Conservation (phyloP, 495 filamentous ascomycete genomes). For the Opeltia flavorubescens region DNA sequence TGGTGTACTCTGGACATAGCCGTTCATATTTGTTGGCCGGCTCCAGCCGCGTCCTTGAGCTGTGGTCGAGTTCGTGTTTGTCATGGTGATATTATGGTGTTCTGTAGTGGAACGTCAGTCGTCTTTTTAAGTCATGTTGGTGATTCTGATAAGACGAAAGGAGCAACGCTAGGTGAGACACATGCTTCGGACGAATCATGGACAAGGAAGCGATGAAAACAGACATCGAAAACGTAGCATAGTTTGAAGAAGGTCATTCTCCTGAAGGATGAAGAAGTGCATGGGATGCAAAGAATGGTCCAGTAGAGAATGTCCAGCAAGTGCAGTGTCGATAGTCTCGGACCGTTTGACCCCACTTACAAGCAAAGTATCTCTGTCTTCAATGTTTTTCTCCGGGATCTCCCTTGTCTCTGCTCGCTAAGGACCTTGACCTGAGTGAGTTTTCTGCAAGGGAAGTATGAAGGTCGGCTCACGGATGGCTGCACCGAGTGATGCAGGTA, state of each 20-base stretch:
- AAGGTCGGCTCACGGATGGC: neutral
- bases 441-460: neutral
- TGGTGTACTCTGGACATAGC: neutral
- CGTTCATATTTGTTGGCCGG: neutral
- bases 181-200: too few relatives aligned
- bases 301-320: too few relatives aligned
- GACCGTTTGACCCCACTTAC: too few relatives aligned
- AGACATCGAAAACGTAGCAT: too few relatives aligned
- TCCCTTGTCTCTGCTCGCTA: neutral
- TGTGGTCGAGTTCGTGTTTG: neutral
- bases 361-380: neutral
- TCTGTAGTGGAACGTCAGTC: neutral
- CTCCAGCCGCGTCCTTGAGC: neutral
- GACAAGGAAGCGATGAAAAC: too few relatives aligned
- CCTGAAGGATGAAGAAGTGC: neutral
- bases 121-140: too few relatives aligned
- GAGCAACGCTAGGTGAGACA: too few relatives aligned
- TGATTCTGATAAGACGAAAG: too few relatives aligned
- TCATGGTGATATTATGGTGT: neutral
- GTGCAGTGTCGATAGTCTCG: too few relatives aligned
- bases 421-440: neutral
- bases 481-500: neutral
- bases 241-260: neutral
- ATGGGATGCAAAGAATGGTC: too few relatives aligned
- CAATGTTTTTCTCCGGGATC: neutral